Base-by-base conservation (phyloP, 2,329 filamentous ascomycete genomes). In the Fusarium secorum region DNA sequence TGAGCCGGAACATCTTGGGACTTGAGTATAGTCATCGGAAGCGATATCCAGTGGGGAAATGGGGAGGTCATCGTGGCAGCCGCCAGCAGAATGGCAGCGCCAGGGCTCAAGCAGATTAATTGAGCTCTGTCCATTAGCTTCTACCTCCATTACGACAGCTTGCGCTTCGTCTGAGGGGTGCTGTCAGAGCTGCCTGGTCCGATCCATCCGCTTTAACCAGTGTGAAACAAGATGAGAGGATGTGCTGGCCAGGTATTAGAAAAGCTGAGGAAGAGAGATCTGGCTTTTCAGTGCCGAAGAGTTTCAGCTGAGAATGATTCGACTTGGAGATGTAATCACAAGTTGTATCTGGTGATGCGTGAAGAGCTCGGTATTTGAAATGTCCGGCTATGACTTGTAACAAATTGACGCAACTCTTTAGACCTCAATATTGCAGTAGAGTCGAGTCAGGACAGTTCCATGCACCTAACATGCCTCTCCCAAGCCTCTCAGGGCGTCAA, bases 91-190 rank as follows among this genome's bases (percentile, higher is more conserved):
- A 59, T 70, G 66, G 60, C 61, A 55, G 28, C 69, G 65, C 74
- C 74, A 76, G 38, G 69, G 60, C 67, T 76, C 74, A 44, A 76
- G 69, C 51, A 75, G 58, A 51, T 66, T 70, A 35, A 73, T 66
- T 46, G 74, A 72, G 54, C 41, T 73, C 69, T 75, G 73, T n/a
- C 65, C 64, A 48, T 65, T 75, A 17, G 71, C 52, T 55, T 73
- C 74, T 66, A 76, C 67, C 66, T 76, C 74, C 72, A 76, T 76
- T 32, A 66, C 72, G 49, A 75, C 63, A 74, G 70, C 68, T 70
- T 66, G 44, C 66, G 62, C 72, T 74, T 71, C 70, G 72, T 39
- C 44, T 65, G 49, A 66, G 64, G 63, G 64, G 61, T 61, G 60
- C 61, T 55, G 61, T 75, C 62, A 75, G 62, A 71, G 66, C 35